phyloP scores from a whole-genome alignment of 1,139 yeast species.

The Meyerozyma guilliermondii region DNA sequence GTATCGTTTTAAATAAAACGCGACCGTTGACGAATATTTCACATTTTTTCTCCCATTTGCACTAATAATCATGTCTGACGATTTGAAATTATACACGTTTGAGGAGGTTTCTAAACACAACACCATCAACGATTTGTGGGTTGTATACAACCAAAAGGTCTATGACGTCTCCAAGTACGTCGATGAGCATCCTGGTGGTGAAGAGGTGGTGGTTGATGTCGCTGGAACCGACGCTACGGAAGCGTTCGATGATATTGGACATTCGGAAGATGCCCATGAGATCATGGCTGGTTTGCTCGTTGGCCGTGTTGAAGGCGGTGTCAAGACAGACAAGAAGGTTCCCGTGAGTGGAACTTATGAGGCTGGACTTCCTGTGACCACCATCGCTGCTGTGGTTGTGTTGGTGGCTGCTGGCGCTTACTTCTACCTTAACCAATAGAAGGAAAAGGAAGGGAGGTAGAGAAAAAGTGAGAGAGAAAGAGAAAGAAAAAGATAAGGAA shows the following conservation, averaged over 20 bases:
- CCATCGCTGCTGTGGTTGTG: constrained; percentile 44
- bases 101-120: constrained; percentile 80
- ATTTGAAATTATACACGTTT: constrained; percentile 26
- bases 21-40: background rate
- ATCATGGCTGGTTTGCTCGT: constrained; percentile 61
- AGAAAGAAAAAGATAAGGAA: too few relatives aligned
- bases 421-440: constrained; percentile 25
- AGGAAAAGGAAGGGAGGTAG: too few relatives aligned
- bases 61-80: constrained; percentile 12
- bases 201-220: constrained; percentile 85
- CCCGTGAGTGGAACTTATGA: constrained; percentile 19
- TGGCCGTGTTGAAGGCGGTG: constrained; percentile 55
- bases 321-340: constrained; percentile 22
- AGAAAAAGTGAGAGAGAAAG: too few relatives aligned
- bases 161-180: constrained; percentile 79
- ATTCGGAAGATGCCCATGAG: constrained; percentile 92
- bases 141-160: constrained; percentile 85
- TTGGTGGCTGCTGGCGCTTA: constrained; percentile 56
- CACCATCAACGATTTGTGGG: constrained; percentile 78
- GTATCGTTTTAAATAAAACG: background rate
- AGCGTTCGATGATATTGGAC: constrained; percentile 95
- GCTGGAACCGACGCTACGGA: constrained; percentile 95
- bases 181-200: constrained; percentile 99
- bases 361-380: constrained; percentile 19
- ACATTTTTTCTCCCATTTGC: background rate